A percentile compares a stretch with the other conserved stretches of the same genome.
Evolutionary conservation across 2,329 filamentous ascomycete genomes (phyloP).

Genomic region (Pyrenochaeta sp.): DNA sequence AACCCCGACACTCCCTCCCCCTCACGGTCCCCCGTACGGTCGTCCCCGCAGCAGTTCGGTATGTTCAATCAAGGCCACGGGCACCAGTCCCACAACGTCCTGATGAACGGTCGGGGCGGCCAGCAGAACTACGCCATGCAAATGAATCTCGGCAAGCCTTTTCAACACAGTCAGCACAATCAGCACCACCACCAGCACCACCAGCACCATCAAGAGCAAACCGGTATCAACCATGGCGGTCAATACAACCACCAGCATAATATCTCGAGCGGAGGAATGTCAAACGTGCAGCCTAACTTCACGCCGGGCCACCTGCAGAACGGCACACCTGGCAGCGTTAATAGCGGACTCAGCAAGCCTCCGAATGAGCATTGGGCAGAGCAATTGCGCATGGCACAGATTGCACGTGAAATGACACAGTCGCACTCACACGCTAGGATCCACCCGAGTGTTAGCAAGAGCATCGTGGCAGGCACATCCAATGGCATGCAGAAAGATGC

Average conservation of each 20-base stretch:
- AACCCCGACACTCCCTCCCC: constrained; percentile 64
- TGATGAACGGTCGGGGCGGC: constrained; percentile 75
- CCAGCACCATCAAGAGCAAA: constrained; percentile 68
- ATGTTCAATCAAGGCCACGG: constrained; percentile 75
- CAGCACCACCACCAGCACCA: constrained; percentile 64
- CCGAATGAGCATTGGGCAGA: constrained; percentile 82
- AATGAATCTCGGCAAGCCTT: constrained; percentile 74
- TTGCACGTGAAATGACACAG: constrained; percentile 73
- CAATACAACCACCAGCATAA: constrained; percentile 70
- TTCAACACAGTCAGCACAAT: constrained; percentile 65
- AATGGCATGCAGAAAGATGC: constrained; percentile 60
- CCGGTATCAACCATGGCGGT: constrained; percentile 57
- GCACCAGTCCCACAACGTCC: constrained; percentile 76
- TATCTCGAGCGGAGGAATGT: constrained; percentile 67
- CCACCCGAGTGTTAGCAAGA: constrained; percentile 75
- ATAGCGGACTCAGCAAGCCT: constrained; percentile 65
- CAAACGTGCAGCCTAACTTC: constrained; percentile 71
- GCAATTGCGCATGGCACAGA: constrained; percentile 82
- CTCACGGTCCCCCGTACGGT: constrained; percentile 63
- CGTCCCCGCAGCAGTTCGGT: constrained; percentile 59
- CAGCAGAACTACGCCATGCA: constrained; percentile 63
- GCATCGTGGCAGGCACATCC: constrained; percentile 64
- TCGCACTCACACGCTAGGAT: constrained; percentile 77
- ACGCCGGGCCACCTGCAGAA: constrained; percentile 67
- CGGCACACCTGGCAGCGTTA: constrained; percentile 63